Percentiles rank a stretch among this genome's conserved stretches.
Evolutionary conservation across 148 eudicot species (phyloP).

Genomic region (Spergularia marina): DNA sequence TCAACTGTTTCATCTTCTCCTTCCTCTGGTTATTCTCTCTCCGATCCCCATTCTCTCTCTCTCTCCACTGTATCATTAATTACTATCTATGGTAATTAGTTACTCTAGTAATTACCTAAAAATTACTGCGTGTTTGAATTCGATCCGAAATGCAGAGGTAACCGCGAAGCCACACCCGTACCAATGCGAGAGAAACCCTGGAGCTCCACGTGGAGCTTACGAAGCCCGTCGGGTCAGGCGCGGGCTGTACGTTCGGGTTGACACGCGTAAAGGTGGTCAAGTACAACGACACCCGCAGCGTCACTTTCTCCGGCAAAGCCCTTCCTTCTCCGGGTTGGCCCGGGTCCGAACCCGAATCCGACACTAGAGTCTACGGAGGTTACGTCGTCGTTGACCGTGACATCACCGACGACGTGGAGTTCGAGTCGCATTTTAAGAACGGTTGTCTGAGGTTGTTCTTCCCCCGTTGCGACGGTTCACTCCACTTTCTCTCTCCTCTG

Average conservation of each 20-base stretch:
- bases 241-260: conserved; percentile 1
- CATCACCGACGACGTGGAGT: neutral
- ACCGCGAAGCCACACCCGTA: neutral
- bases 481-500: conserved; percentile 12
- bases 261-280: conserved; percentile 7
- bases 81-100: no score
- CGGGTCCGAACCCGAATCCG: neutral
- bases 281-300: neutral
- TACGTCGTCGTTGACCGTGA: conserved; percentile 9
- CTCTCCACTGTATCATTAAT: no score
- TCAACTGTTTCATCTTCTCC: no score
- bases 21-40: no score
- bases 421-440: neutral
- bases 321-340: neutral
- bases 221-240: neutral
- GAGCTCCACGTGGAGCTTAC: neutral
- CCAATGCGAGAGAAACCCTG: neutral
- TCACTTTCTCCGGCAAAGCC: conserved; percentile 7
- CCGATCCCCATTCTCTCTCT: no score
- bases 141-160: neutral
- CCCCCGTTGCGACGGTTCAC: conserved; percentile 13
- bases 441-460: conserved; percentile 15
- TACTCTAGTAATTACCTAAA: no score
- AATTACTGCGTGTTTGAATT: no score
- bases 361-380: conserved; percentile 12